A percentile compares a stretch with the other conserved stretches of the same genome.
These are phyloP conservation scores for Candida qinlingensis DNA, from an alignment of 805 yeast genomes.

Conservation along the genomic window DNA sequence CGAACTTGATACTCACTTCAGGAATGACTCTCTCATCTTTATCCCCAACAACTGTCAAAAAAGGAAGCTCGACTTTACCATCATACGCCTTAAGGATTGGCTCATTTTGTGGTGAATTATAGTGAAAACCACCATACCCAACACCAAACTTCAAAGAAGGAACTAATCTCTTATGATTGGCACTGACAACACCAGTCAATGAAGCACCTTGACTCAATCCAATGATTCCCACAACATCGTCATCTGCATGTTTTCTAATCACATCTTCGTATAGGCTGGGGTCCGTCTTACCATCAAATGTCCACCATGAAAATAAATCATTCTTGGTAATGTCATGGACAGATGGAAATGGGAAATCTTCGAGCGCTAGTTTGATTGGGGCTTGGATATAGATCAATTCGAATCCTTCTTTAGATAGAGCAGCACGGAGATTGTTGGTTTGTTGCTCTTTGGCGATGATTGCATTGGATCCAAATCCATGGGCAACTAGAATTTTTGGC, in stretches of 20 bases:
- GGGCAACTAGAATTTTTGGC: slow-evolving; percentile 4
- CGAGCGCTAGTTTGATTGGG: background rate
- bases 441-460: background rate
- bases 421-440: background rate
- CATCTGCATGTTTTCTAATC: background rate
- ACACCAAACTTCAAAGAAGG: slow-evolving; percentile 7
- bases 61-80: slow-evolving; percentile 2
- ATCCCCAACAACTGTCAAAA: slow-evolving; percentile 8
- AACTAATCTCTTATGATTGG: slow-evolving; percentile 4
- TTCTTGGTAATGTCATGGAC: background rate
- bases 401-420: slow-evolving; percentile 1
- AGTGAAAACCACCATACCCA: slow-evolving; percentile 4
- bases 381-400: slow-evolving; percentile 1
- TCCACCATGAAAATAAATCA: slow-evolving; percentile 7
- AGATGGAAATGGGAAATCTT: slow-evolving; percentile 3
- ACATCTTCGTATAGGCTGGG: background rate
- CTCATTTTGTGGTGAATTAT: background rate
- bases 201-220: slow-evolving; percentile 9
- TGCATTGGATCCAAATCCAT: slow-evolving; percentile 5
- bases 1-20: slow-evolving; percentile 3
- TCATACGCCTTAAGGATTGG: background rate
- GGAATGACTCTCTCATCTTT: slow-evolving; percentile 9
- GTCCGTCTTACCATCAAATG: background rate
- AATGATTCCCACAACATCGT: slow-evolving; percentile 3
- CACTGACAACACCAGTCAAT: background rate